Evolutionary conservation across 163 green algal genomes (phyloP), one percentile per base, ranked within the genome.

Genomic region (Chlamydomonas reinhardtii): DNA sequence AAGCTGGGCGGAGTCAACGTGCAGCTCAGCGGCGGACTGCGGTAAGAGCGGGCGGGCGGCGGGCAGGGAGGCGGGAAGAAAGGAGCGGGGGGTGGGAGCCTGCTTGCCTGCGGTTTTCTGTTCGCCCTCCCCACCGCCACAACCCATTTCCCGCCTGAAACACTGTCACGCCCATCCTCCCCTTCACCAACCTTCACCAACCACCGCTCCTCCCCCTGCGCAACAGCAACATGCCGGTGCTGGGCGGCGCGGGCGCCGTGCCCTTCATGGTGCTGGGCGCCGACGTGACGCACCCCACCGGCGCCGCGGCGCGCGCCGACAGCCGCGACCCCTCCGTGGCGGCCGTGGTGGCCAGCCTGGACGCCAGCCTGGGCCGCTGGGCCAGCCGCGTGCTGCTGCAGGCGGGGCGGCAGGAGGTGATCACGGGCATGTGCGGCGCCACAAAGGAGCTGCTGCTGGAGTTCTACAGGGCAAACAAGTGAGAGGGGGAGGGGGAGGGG

Each of bases 381-480:
- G 85, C 84, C 64, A 80, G 90, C 66, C 84, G 90, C 48, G 88
- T 96, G 73, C 76, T 91, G 82, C 89, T 96, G 84, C 94, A 97
- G 88, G 35, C 88, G 1, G 76, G 73, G 35, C 61, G 85, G 27
- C 69, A 75, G 39, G 87, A 91, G 72, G 72, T 89, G 48, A 84
- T 87, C 29, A 76, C n/a, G 3, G 90, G 94, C 70, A 89, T 97
- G 66, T 77, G 90, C 66, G 48, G 68, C 9, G 91, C 90, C 39
- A 76, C 95, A 27, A 94, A 93, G 91, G 90, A 94, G 86, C 94
- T 98, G 88, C 83, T 98, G 77, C 73, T 93, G 0, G 87, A 94
- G 70, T 98, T 96, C 90, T 93, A 95, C 87, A 20, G 76, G 15
- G 80, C 86, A 12, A 98, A 93, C 43, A 90, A 54, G 82, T 82